Evolutionary conservation across 306 rosid species (phyloP).

Genomic region (Dalbergia cochinchinensis): DNA sequence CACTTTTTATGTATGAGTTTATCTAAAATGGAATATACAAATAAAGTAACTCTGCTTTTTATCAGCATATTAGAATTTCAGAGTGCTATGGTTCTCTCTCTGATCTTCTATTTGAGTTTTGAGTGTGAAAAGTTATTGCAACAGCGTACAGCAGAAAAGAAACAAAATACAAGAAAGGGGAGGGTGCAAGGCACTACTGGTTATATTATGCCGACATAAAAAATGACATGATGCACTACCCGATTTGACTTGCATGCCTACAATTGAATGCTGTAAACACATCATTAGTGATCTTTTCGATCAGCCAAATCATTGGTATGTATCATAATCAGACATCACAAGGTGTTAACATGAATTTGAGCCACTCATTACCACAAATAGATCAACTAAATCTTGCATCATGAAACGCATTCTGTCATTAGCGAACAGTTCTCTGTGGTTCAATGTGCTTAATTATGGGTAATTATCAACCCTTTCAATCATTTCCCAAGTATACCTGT

Average conservation of each 20-base stretch:
- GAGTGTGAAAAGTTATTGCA: background rate
- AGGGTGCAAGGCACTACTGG: constrained; percentile 8
- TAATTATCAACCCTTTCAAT: constrained; percentile 37
- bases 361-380: constrained; percentile 32
- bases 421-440: background rate
- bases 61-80: too few species aligned
- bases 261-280: constrained; percentile 30
- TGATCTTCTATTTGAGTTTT: background rate
- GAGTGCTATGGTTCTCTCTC: background rate
- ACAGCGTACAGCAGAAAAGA: background rate
- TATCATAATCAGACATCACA: constrained; percentile 27
- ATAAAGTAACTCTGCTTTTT: too few species aligned
- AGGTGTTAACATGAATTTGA: background rate
- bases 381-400: background rate
- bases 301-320: constrained; percentile 26
- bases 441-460: constrained; percentile 35
- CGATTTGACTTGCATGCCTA: constrained; percentile 37
- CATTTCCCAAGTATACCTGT: background rate
- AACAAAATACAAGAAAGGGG: background rate
- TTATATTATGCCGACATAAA: constrained; percentile 34
- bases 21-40: too few species aligned
- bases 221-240: constrained; percentile 34
- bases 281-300: constrained; percentile 31
- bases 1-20: too few species aligned
- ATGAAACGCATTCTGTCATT: constrained; percentile 28